Percentiles rank a stretch among this genome's conserved stretches.
Conservation (phyloP, 2,329 filamentous ascomycete species). For the Pseudomassariella vexata region DNA sequence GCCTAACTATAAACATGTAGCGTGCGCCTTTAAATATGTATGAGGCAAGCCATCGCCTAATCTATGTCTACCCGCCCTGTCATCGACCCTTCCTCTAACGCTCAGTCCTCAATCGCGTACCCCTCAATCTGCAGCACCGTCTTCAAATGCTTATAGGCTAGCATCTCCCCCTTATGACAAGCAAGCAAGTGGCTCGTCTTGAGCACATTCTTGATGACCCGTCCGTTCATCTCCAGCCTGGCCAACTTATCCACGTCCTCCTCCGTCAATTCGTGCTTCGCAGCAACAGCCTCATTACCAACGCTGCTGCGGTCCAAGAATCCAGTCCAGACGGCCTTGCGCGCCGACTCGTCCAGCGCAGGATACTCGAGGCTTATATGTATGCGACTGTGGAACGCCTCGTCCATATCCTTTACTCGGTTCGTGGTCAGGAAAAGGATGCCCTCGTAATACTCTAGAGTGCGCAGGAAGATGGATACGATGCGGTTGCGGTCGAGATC, state of each 20-base stretch:
- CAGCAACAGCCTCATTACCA: conserved; percentile 12
- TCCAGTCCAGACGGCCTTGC: conserved; percentile 19
- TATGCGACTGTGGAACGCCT: conserved; percentile 5
- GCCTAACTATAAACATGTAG: too few relatives aligned
- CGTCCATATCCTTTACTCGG: conserved; percentile 2
- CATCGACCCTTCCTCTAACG: too few relatives aligned
- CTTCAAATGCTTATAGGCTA: too few relatives aligned
- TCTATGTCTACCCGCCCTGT: too few relatives aligned
- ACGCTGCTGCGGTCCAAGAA: conserved; percentile 15
- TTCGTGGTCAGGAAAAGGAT: conserved; percentile 6
- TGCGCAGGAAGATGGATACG: conserved; percentile 12
- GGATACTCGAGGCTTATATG: conserved; percentile 5
- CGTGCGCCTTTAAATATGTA: too few relatives aligned
- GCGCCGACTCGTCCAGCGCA: conserved; percentile 6
- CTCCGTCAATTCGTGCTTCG: conserved; percentile 15
- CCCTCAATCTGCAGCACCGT: too few relatives aligned
- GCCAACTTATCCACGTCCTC: conserved; percentile 14
- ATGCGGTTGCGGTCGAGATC: conserved; percentile 10
- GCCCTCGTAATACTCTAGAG: conserved; percentile 6
- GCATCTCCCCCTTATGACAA: too few relatives aligned
- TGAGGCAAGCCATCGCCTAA: too few relatives aligned
- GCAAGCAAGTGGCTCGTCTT: too few relatives aligned
- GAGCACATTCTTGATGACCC: conserved; percentile 27
- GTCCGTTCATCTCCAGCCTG: conserved; percentile 19
- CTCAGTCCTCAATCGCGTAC: too few relatives aligned